These are phyloP conservation scores for Colletotrichum viniferum DNA, from an alignment of 2,329 filamentous ascomycete genomes.

Conservation along the genomic window DNA sequence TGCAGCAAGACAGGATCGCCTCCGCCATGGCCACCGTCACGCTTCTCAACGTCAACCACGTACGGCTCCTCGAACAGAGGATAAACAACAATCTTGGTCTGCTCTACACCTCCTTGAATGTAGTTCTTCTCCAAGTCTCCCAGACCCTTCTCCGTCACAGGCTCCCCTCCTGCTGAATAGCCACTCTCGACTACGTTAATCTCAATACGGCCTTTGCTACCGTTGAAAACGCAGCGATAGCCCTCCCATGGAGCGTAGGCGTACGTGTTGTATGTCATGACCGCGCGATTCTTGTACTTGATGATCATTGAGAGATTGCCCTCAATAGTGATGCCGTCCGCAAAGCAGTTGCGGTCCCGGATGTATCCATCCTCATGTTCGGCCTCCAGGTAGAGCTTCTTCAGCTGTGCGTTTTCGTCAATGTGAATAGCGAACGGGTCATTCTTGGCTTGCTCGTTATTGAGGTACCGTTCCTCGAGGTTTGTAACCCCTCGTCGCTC, in stretches of 20 bases:
- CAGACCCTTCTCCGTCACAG: conserved; percentile 27
- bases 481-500: conserved; percentile 50
- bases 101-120: conserved; percentile 41
- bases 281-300: conserved; percentile 43
- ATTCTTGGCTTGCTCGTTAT: conserved; percentile 42
- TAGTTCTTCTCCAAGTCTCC: conserved; percentile 23
- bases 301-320: conserved; percentile 53
- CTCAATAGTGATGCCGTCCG: conserved; percentile 54
- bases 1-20: conserved; percentile 49
- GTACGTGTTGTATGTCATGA: conserved; percentile 47
- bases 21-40: conserved; percentile 48
- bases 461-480: conserved; percentile 42
- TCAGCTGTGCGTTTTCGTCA: conserved; percentile 43
- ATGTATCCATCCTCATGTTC: conserved; percentile 55
- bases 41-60: conserved; percentile 42
- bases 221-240: conserved; percentile 44
- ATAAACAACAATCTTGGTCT: conserved; percentile 40
- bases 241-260: conserved; percentile 54
- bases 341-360: conserved; percentile 51
- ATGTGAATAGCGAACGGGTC: conserved; percentile 52
- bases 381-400: conserved; percentile 49
- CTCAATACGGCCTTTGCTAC: conserved; percentile 49
- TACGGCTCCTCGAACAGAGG: conserved; percentile 47
- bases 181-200: conserved; percentile 50
- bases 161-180: conserved; percentile 49